A percentile compares a stretch with the other conserved stretches of the same genome.
phyloP scores from a whole-genome alignment of 2,329 filamentous ascomycete species.

The Paracorniculantispora psalliotae region DNA sequence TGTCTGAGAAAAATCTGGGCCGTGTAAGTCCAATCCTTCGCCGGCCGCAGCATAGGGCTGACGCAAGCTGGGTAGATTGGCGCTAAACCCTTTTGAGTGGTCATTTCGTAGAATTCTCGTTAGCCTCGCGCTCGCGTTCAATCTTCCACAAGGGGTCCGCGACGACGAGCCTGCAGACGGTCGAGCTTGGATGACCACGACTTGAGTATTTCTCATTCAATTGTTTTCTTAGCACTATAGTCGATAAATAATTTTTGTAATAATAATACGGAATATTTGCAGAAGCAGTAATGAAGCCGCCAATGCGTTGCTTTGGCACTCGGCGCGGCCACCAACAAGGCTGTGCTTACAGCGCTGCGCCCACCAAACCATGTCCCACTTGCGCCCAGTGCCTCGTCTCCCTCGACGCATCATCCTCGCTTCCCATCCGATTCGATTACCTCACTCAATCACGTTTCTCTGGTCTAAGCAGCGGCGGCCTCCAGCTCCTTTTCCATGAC shows the following conservation, averaged over 20 bases:
- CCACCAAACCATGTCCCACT: neutral
- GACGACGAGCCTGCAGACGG: no score
- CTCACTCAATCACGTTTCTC: neutral
- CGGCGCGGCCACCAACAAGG: no score
- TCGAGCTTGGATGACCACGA: no score
- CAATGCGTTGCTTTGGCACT: no score
- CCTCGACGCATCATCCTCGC: neutral
- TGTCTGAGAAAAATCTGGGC: neutral
- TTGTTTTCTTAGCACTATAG: no score
- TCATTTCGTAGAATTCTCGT: constrained; percentile 16
- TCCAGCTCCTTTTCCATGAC: neutral
- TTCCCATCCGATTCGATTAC: neutral
- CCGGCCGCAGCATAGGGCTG: neutral
- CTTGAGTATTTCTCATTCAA: no score
- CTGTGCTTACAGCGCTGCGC: neutral
- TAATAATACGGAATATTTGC: no score
- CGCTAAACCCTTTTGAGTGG: constrained; percentile 13
- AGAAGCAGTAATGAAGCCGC: no score
- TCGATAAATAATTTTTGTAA: no score
- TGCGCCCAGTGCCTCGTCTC: neutral
- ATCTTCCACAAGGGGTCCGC: no score
- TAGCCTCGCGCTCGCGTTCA: no score
- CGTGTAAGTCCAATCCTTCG: neutral
- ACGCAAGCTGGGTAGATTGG: neutral
- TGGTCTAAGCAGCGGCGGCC: neutral